Evolutionary conservation across 2,329 filamentous ascomycete species (phyloP), one percentile per base, ranked within the genome.

Genomic region (Stachybotrys chlorohalonatus): DNA sequence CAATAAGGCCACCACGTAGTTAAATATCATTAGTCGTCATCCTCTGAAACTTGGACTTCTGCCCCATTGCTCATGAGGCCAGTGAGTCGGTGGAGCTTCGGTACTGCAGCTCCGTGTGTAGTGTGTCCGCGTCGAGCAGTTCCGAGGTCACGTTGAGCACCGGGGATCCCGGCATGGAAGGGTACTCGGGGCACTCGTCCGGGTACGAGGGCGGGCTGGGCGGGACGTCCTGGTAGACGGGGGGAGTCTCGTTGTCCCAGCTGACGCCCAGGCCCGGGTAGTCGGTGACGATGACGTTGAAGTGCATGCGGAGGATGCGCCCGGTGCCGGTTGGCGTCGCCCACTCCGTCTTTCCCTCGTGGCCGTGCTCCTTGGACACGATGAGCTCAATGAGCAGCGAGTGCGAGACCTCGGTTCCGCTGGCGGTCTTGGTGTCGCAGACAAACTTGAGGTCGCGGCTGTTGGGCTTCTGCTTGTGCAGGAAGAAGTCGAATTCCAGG

Each of bases 231-330:
- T 94, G 87, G 72, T 99, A 99, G 61, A 95, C 83, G 1, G 93
- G 93, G 11, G 93, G 93, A 65, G 89, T 85, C 75, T 99, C 93
- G 72, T 96, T 93, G 63, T 97, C 93, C 93, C 94, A 99, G 62
- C 88, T 90, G 63, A 99, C 92, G 52, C 93, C 92, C 67, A 96
- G 81, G 16, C 93, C 93, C 17, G 83, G 82, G 56, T 89, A 83
- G 73, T 95, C 88, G 5, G 92, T 96, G 54, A 97, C 80, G 55
- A 84, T 77, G 53, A 94, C 79, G 63, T 82, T 84, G 75, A 96
- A 97, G 68, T 95, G 90, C 81, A 96, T 96, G 60, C 93, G 83
- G 57, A 99, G 77, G 53, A 97, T 93, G 59, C 93, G 84, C 0
- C 93, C 94, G 2, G 91, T 88, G 57, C 93, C 93, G 0, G 93